A percentile compares a stretch with the other conserved stretches of the same genome.
phyloP scores from a whole-genome alignment of 177 flowering plant species.

The Vitis hybrid region DNA sequence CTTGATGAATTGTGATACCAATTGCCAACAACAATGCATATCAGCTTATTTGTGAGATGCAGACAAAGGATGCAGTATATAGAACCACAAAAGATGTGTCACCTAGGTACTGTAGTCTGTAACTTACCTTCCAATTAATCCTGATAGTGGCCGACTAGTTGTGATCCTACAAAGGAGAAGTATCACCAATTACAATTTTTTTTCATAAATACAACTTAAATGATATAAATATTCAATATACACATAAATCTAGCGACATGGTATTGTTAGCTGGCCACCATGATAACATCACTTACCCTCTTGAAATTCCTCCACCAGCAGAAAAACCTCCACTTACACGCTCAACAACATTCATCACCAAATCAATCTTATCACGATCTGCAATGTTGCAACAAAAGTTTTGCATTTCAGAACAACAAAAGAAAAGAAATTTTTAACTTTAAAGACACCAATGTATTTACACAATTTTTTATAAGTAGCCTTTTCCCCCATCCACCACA shows the following conservation, averaged over 20 bases:
- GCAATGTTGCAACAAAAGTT: conserved; percentile 14
- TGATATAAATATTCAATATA: not conserved
- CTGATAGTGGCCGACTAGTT: conserved; percentile 82
- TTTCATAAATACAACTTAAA: not conserved
- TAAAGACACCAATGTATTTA: too few species aligned
- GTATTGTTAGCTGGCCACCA: not conserved
- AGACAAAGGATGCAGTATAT: not conserved
- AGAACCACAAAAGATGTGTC: not conserved
- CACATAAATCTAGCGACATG: too few species aligned
- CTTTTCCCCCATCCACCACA: too few species aligned
- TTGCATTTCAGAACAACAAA: not conserved
- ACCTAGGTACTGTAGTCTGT: not conserved
- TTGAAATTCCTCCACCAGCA: conserved; percentile 99
- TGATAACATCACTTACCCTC: conserved; percentile 66
- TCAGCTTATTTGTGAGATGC: not conserved
- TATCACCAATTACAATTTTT: not conserved
- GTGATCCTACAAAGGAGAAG: conserved; percentile 67
- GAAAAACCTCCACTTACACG: conserved; percentile 96
- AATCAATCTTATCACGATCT: conserved; percentile 95
- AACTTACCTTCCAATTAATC: conserved; percentile 94
- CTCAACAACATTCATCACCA: conserved; percentile 88
- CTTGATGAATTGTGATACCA: too few species aligned
- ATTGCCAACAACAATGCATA: not conserved
- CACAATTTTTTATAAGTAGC: too few species aligned
- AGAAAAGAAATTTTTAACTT: not conserved